phyloP scores from a whole-genome alignment of 176 grass and related monocot species.

The Stipa capillata region DNA sequence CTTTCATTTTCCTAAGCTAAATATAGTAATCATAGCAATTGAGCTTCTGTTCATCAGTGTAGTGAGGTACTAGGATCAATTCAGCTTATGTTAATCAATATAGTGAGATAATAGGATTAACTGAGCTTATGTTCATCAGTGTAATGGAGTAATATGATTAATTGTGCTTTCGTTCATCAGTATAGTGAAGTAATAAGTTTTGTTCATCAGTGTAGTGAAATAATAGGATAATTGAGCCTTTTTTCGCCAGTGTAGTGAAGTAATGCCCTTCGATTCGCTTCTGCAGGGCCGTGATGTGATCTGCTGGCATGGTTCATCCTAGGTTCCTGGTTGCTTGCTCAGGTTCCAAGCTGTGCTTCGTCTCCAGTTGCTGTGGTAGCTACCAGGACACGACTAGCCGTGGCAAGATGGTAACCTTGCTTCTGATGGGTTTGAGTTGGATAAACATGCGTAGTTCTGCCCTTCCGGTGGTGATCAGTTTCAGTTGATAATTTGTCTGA shows the following conservation, averaged over 20 bases:
- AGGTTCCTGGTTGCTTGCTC: conserved; percentile 43
- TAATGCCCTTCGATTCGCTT: conserved; percentile 20
- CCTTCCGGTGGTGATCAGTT: background rate
- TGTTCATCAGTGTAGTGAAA: background rate
- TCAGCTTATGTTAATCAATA: too few species aligned
- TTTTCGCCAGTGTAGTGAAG: background rate
- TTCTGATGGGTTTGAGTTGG: conserved; percentile 2
- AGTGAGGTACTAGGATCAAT: too few species aligned
- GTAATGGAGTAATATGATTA: background rate
- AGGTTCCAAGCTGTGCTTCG: conserved; percentile 29
- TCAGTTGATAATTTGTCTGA: conserved; percentile 5
- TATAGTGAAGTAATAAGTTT: too few species aligned
- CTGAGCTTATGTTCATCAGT: background rate
- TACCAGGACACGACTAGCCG: background rate
- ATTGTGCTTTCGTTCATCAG: too few species aligned
- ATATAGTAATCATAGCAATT: conserved; percentile 3
- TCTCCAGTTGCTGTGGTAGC: conserved; percentile 13
- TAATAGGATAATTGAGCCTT: background rate
- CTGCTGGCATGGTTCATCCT: conserved; percentile 22
- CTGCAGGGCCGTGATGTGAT: conserved; percentile 31
- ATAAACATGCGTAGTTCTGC: background rate
- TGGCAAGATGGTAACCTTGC: conserved; percentile 25
- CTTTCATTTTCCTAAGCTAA: background rate
- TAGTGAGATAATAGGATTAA: background rate
- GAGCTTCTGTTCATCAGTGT: background rate